Evolutionary conservation across 257 asterid genomes (phyloP), one percentile per base, ranked within the genome.

Genomic region (Paulownia fortunei): DNA sequence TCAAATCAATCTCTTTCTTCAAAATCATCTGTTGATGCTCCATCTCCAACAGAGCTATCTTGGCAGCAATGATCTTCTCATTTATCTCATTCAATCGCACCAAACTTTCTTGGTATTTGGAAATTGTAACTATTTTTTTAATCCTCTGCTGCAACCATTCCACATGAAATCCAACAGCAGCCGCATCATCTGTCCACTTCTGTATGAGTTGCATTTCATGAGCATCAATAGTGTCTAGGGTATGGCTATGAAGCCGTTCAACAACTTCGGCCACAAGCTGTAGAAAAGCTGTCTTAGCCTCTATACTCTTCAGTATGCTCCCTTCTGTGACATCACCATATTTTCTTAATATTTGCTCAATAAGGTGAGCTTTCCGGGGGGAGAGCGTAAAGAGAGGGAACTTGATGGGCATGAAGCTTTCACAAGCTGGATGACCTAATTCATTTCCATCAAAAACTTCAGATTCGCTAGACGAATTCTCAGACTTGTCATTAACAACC

Each of bases 121-220:
- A 75, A 59, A 44, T 24, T 16, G 52, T 19, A 56, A 56, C 47
- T 42, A 78, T 27, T 47, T 37, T 30, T 32, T 32, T 71, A 64
- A 84, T 79, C 70, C 88, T 78, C 64, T 75, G 69, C 75, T 59
- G 88, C 80, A 81, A 60, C 88, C 88, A 84, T 0, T 65, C 84
- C 58, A 84, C 84, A 60, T 60, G 54, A 76, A 84, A 81, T 61
- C 86, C 88, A 49, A 81, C 82, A 36, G 84, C 68, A 21, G 76
- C 67, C 9, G 74, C 84, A 65, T 81, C 88, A 60, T 70, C 78
- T 8, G 39, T 63, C 86, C 76, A 81, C 39, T 69, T 72, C 76
- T 75, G 79, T 46, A 81, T 56, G 6, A 1, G 52, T 62, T 81
- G 72, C 34, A 81, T 27, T 19, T 81, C 80, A 49, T 71, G 44